Evolutionary conservation across 306 rosid genomes (phyloP), one percentile per base, ranked within the genome.

Genomic region (Lupinus albus): DNA sequence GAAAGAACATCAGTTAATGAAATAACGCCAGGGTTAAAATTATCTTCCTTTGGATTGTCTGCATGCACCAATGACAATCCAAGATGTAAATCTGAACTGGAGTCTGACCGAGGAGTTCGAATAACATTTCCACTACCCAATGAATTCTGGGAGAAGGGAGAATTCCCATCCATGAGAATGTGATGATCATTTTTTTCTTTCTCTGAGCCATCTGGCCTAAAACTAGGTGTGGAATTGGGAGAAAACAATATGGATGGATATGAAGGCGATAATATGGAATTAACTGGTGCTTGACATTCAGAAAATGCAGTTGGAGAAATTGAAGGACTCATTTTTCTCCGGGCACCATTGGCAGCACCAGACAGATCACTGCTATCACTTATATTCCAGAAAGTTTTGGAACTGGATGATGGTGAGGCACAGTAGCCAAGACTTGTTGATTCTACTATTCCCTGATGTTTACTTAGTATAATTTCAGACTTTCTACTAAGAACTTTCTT

Each of bases 61-160:
- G 77, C 67, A 64, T 68, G 71, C 15, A 75, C 77, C 76, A 74
- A 57, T 13, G 85, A 72, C 41, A 76, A 53, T 70, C 60, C 79
- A 80, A 70, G 78, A 72, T 51, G 69, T 57, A 60, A 62, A 74
- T 74, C 87, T 61, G 85, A 78, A 78, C 78, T 80, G 3, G 82
- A 80, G 73, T 78, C 85, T 35, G 98, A 87, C 33, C 73, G 75
- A 50, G 98, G 98, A 57, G 98, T 89, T 78, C 38, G 82, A 71
- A 89, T 84, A 49, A 89, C 89, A 80, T 87, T 89, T 53, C 80
- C 86, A 70, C 95, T 84, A 18, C 81, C 77, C 67, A 85, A 44
- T 12, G 95, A 87, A 59, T 75, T 67, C 54, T 54, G 17, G 64
- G 96, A 89, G 77, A 85, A 84, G 6, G 96, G 95, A 73, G 88